Evolutionary conservation across 2,329 filamentous ascomycete genomes (phyloP), one percentile per base, ranked within the genome.

Genomic region (Trichoderma atroviride): DNA sequence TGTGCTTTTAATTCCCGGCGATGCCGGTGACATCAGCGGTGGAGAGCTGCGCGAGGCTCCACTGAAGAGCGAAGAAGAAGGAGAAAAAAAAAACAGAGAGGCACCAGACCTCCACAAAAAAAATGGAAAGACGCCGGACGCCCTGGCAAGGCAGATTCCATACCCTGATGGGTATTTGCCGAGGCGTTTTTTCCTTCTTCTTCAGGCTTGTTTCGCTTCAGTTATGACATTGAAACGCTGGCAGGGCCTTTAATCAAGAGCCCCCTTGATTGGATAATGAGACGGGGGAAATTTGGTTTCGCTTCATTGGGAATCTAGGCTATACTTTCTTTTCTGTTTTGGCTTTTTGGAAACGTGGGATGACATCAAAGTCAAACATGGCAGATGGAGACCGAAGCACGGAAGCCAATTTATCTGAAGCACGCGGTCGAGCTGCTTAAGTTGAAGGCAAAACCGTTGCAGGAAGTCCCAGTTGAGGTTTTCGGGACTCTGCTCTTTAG

Each of bases 101-200:
- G 47, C 47, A 24, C n/a, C 11, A 14, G 33, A 35, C 33, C 47
- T 50, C 47, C 47, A 59, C 29, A 57, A 67, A 57, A 62, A 63
- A 55, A 68, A 50, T 50, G 50, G 35, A 43, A 31, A 35, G 40
- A 29, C 47, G 55, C 43, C 40, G 52, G 52, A n/a, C 57, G 55
- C 43, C 43, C 50, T 68, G 37, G 56, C 65, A 68, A 68, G 65
- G 58, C 65, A 68, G 58, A 68, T 55, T 68, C 52, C n/a, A 24
- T 43, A 67, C 64, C 64, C 64, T 47, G 64, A 67, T 67, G 64
- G 63, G 19, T 67, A 52, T 47, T 47, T 59, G 56, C 53, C 64
- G 55, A 67, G 64, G 64, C 64, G 64, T 59, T 50, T 37, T 35
- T 14, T 14, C 13, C 33, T 35, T 33, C 33, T 35, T 35, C 33